phyloP scores from a whole-genome alignment of 306 rosid species.

The Cicer pinnatifidum region DNA sequence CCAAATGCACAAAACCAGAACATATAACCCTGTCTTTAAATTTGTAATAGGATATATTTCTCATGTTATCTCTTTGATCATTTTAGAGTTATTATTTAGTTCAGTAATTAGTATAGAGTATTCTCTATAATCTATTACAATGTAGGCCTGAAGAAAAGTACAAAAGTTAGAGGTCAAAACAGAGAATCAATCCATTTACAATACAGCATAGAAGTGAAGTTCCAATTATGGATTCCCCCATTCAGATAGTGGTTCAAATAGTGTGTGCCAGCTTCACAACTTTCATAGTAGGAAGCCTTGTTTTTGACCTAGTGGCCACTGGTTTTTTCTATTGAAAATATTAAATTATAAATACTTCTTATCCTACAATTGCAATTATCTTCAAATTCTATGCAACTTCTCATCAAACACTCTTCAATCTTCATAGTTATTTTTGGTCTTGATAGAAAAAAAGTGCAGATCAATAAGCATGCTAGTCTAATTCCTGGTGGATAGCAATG shows the following conservation, averaged over 20 bases:
- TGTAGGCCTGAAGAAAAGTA: not conserved
- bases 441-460: not conserved
- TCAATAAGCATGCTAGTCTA: constrained; percentile 15
- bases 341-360: not conserved
- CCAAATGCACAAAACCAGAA: constrained; percentile 3
- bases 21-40: not conserved
- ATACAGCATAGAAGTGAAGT: not conserved
- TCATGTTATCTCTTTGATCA: not conserved
- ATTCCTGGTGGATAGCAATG: not conserved
- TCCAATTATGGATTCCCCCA: constrained; percentile 6
- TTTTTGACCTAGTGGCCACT: not conserved
- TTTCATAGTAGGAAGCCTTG: not conserved
- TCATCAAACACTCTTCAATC: not conserved
- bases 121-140: not conserved
- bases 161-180: constrained; percentile 1
- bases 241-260: constrained; percentile 1
- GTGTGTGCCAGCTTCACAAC: not conserved
- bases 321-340: not conserved
- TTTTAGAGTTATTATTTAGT: not conserved
- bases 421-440: not conserved
- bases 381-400: constrained; percentile 22
- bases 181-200: not conserved
- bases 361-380: constrained; percentile 1
- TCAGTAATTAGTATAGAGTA: not conserved
- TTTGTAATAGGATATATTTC: constrained; percentile 3